Percentiles rank a stretch among this genome's conserved stretches.
Evolutionary conservation across 2,329 filamentous ascomycete genomes (phyloP).

Genomic region (Pyricularia sp.): DNA sequence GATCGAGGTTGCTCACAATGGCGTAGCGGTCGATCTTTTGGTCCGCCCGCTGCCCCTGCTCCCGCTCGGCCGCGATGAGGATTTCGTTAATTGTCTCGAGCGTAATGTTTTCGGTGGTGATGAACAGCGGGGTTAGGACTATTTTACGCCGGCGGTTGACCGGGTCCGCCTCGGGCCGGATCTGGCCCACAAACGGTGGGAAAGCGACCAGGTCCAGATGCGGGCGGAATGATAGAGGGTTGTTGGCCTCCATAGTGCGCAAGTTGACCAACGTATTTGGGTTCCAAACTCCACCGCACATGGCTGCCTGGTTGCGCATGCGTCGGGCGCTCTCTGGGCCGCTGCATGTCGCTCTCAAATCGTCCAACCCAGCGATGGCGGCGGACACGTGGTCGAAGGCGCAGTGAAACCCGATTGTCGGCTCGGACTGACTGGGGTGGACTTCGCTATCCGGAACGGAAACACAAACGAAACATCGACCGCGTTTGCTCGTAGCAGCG

Average conservation of each 20-base stretch:
- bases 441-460: background rate
- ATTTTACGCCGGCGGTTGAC: no score
- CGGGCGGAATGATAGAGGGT: background rate
- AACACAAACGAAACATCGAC: background rate
- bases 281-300: background rate
- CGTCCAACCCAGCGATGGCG: background rate
- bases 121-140: background rate
- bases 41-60: background rate
- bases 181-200: background rate
- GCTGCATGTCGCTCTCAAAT: background rate
- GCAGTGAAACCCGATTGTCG: background rate
- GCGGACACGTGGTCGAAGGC: background rate
- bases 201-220: background rate
- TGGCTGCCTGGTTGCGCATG: background rate
- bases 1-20: background rate
- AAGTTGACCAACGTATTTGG: background rate
- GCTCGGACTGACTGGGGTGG: background rate
- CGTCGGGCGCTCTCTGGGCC: background rate
- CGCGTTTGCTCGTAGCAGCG: background rate
- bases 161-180: background rate
- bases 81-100: background rate
- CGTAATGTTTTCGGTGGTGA: background rate
- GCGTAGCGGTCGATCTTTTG: background rate
- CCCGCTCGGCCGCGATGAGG: background rate
- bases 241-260: background rate